Percentiles rank a stretch among this genome's conserved stretches.
These are phyloP conservation scores for Tricladium varicosporioides DNA, from an alignment of 2,329 filamentous ascomycete species.

Conservation along the genomic window DNA sequence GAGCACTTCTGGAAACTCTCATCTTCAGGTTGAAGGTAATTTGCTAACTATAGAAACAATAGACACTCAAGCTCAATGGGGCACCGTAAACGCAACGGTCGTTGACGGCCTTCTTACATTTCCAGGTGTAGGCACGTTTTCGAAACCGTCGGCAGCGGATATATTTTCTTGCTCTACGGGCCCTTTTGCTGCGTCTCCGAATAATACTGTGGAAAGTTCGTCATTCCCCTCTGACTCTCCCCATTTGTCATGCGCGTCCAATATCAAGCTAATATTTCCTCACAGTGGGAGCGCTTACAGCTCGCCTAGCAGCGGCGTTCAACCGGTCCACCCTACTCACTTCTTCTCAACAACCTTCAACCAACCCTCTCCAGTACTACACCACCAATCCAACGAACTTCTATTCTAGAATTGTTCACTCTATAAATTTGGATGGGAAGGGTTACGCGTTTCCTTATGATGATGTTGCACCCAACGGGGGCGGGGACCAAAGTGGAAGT, in stretches of 20 bases:
- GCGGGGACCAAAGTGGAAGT: constrained; percentile 60
- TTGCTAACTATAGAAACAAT: not conserved
- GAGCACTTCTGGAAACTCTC: no score
- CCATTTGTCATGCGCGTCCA: no score
- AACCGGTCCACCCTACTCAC: constrained; percentile 27
- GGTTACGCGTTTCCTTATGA: constrained; percentile 70
- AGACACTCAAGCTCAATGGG: constrained; percentile 60
- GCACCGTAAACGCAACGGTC: constrained; percentile 51
- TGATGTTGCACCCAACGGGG: constrained; percentile 59
- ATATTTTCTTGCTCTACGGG: constrained; percentile 67
- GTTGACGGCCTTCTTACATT: constrained; percentile 34
- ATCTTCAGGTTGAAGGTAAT: not conserved
- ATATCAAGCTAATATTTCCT: no score
- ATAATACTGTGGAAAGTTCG: constrained; percentile 16
- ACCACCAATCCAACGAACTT: constrained; percentile 56
- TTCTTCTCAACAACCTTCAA: constrained; percentile 47
- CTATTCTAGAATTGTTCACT: constrained; percentile 60
- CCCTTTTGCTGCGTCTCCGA: constrained; percentile 46
- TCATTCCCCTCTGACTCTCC: no score
- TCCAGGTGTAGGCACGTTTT: constrained; percentile 48
- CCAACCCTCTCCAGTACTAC: constrained; percentile 53
- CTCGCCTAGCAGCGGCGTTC: constrained; percentile 27
- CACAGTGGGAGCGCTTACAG: constrained; percentile 17
- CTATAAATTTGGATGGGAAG: constrained; percentile 54
- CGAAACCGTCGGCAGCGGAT: constrained; percentile 56